phyloP scores from a whole-genome alignment of 2,329 filamentous ascomycete species.

The Aureobasidium uvarum region DNA sequence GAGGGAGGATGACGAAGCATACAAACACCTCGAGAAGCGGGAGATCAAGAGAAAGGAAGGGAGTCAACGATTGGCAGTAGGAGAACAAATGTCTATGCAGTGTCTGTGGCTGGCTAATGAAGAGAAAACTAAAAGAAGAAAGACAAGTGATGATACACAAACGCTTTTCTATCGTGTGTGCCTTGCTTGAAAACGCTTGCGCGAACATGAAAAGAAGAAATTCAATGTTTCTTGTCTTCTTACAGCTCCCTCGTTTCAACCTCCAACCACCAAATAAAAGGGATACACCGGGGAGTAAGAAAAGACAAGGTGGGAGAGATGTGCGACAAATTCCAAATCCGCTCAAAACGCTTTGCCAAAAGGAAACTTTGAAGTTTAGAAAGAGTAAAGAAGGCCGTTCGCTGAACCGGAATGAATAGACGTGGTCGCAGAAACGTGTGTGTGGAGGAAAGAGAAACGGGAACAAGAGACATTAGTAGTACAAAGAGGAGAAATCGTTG shows the following conservation, averaged over 20 bases:
- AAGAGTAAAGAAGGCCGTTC: conserved; percentile 13
- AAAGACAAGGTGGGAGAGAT: not conserved
- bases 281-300: not conserved
- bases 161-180: conserved; percentile 9
- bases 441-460: not conserved
- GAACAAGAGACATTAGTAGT: conserved; percentile 24
- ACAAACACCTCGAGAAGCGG: not conserved
- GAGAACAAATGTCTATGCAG: conserved; percentile 19
- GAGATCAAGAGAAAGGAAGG: not conserved
- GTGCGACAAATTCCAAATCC: not conserved
- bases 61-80: not conserved
- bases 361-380: not conserved
- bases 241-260: not conserved
- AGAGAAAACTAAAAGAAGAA: not conserved
- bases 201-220: not conserved
- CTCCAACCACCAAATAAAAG: not conserved
- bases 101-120: conserved; percentile 6
- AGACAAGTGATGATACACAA: not conserved
- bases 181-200: not conserved
- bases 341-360: conserved; percentile 23
- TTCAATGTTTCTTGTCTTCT: not conserved
- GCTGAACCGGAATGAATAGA: conserved; percentile 22
- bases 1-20: not conserved
- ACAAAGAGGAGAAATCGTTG: conserved; percentile 22
- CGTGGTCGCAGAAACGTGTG: not conserved